phyloP scores from a whole-genome alignment of 2,329 filamentous ascomycete genomes.

The Elsinoe ampelina region DNA sequence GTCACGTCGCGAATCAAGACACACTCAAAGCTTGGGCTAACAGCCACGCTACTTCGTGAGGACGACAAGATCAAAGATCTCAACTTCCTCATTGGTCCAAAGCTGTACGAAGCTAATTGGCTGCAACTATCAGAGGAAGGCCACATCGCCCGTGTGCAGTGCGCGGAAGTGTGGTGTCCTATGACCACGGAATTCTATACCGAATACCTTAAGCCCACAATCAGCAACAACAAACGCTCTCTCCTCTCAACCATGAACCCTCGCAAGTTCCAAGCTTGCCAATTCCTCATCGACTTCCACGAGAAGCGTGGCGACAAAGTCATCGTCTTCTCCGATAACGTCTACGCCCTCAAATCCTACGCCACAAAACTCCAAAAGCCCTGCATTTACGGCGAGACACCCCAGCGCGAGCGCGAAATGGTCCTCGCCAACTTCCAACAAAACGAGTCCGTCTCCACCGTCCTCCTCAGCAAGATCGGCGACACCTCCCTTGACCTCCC shows the following conservation, averaged over 20 bases:
- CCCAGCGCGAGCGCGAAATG: slow-evolving; percentile 72
- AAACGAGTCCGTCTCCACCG: slow-evolving; percentile 78
- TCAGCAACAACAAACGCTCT: slow-evolving; percentile 54
- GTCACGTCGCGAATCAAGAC: slow-evolving; percentile 90
- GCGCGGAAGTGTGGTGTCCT: slow-evolving; percentile 96
- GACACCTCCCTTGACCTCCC: slow-evolving; percentile 96
- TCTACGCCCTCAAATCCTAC: slow-evolving; percentile 82
- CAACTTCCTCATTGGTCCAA: slow-evolving; percentile 95
- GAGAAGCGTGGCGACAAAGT: slow-evolving; percentile 92
- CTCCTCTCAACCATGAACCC: slow-evolving; percentile 96
- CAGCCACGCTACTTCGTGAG: slow-evolving; percentile 85
- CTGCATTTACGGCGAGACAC: slow-evolving; percentile 84
- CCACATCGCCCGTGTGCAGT: slow-evolving; percentile 94
- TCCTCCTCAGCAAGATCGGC: slow-evolving; percentile 95
- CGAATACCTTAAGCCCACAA: slow-evolving; percentile 64
- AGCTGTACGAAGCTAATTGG: slow-evolving; percentile 98
- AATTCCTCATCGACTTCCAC: slow-evolving; percentile 97
- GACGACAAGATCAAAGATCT: slow-evolving; percentile 97
- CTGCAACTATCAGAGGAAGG: slow-evolving; percentile 96
- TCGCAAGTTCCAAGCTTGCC: slow-evolving; percentile 90
- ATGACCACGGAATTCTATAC: slow-evolving; percentile 99
- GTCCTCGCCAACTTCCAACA: slow-evolving; percentile 94
- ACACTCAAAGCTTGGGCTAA: slow-evolving; percentile 89
- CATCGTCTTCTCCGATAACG: slow-evolving; percentile 96
- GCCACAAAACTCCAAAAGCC: slow-evolving; percentile 75